Evolutionary conservation across 441 rosid genomes (phyloP), one percentile per base, ranked within the genome.

Genomic region (Euphorbia celastroides): DNA sequence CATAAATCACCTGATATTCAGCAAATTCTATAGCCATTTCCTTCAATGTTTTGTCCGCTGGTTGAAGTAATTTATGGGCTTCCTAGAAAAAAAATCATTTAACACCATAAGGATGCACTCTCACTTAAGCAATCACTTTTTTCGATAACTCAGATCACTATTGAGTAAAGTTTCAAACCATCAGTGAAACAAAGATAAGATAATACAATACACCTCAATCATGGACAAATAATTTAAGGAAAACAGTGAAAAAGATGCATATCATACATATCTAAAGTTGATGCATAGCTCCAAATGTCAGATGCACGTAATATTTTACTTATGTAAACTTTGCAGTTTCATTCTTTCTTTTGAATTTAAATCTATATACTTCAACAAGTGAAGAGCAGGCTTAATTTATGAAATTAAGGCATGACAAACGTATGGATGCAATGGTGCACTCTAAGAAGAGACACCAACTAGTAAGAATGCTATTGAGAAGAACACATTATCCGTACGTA

Each of bases 21-120:
- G 98, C 97, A 86, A 93, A 81, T 66, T 90, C 98, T 75, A 90
- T 81, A 60, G 95, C 97, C 97, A 93, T 78, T 68, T 92, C 82
- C 88, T 82, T 88, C 77, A 93, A 75, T 65, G 84, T 83, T 74
- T 86, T 90, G 79, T 93, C 98, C 2, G 86, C 91, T 62, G 97
- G 87, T 71, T 93, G 97, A 41, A 93, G 87, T 74, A 93, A 83
- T 72, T 93, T 93, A 76, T 86, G 92, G 61, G 96, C 84, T 81
- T 93, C 98, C 98, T 93, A 76, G 75, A 30, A 50, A 76, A 22
- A 67, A 74, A 14, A 46, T 20, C 5, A 41, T n/a, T 41, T 32
- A 66, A 61, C 51, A 70, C 60, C 68, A 51, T 16, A 48, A 31
- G 23, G 34, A 8, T 48, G 3, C 42, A 27, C 31, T 48, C 34